Conservation (phyloP, 2,329 filamentous ascomycete species). For the Trichophaea hybrida region DNA sequence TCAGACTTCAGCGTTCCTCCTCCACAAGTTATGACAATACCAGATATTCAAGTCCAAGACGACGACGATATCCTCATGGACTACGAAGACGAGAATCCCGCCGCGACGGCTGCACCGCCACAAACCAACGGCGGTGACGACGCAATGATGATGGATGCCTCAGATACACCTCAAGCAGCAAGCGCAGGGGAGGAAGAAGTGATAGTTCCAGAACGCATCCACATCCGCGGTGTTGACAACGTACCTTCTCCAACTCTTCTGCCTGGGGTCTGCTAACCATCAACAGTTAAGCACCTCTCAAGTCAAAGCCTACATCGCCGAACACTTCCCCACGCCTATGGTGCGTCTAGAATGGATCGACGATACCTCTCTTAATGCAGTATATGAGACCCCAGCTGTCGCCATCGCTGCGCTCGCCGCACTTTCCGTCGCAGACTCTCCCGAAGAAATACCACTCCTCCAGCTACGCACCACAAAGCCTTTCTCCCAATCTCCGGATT, state of each 20-base stretch:
- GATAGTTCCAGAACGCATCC: constrained; percentile 49
- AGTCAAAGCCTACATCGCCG: constrained; percentile 57
- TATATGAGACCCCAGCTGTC: constrained; percentile 48
- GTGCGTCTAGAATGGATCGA: constrained; percentile 80
- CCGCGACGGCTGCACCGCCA: not conserved
- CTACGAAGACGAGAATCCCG: constrained; percentile 14
- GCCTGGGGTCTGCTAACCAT: not conserved
- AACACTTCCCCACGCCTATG: constrained; percentile 42
- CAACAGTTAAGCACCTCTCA: constrained; percentile 53
- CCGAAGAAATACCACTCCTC: constrained; percentile 32
- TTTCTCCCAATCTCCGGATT: constrained; percentile 49
- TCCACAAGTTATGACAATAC: constrained; percentile 14
- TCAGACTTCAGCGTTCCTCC: constrained; percentile 12
- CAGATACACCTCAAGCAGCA: constrained; percentile 9
- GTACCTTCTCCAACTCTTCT: constrained; percentile 21
- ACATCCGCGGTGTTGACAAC: constrained; percentile 69
- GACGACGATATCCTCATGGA: constrained; percentile 23
- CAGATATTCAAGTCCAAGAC: constrained; percentile 13
- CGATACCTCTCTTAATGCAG: constrained; percentile 69
- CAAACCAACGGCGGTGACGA: constrained; percentile 4
- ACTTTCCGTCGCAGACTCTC: constrained; percentile 32
- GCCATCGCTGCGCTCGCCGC: constrained; percentile 41
- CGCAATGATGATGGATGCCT: constrained; percentile 12
- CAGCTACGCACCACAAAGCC: constrained; percentile 54
- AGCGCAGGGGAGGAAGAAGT: constrained; percentile 10